These are phyloP conservation scores for Setaria viridis DNA, from an alignment of 202 grass and related monocot genomes.

Conservation along the genomic window DNA sequence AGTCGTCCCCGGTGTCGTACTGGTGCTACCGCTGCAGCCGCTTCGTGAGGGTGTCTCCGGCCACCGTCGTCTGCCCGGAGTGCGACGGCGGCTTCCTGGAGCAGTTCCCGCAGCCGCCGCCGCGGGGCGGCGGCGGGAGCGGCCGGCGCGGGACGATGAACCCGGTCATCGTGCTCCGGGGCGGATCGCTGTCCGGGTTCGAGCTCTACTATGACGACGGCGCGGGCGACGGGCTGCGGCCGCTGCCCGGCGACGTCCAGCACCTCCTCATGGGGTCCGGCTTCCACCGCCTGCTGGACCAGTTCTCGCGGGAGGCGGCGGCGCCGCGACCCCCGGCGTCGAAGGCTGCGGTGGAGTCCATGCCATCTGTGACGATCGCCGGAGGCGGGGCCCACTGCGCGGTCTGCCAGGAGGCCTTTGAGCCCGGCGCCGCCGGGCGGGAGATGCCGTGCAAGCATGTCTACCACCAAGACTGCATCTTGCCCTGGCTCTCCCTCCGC, in stretches of 20 bases:
- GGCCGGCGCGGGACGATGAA: constrained; percentile 81
- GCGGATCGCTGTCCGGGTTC: constrained; percentile 67
- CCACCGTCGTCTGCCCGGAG: constrained; percentile 81
- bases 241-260: constrained; percentile 82
- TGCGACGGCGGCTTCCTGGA: constrained; percentile 93
- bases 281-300: constrained; percentile 88
- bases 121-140: constrained; percentile 57
- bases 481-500: constrained; percentile 88
- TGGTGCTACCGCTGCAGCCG: constrained; percentile 95
- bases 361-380: constrained; percentile 73
- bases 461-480: constrained; percentile 97
- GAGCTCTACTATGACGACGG: constrained; percentile 95
- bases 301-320: constrained; percentile 73
- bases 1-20: constrained; percentile 66
- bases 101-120: constrained; percentile 62
- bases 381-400: constrained; percentile 68
- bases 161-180: constrained; percentile 89
- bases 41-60: constrained; percentile 66
- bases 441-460: constrained; percentile 99
- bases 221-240: constrained; percentile 75
- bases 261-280: constrained; percentile 93
- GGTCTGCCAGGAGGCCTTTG: constrained; percentile 90
- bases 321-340: constrained; percentile 76
- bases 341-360: constrained; percentile 92
- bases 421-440: constrained; percentile 61